phyloP scores from a whole-genome alignment of 345 rosid genomes.

The Nephelium lappaceum region DNA sequence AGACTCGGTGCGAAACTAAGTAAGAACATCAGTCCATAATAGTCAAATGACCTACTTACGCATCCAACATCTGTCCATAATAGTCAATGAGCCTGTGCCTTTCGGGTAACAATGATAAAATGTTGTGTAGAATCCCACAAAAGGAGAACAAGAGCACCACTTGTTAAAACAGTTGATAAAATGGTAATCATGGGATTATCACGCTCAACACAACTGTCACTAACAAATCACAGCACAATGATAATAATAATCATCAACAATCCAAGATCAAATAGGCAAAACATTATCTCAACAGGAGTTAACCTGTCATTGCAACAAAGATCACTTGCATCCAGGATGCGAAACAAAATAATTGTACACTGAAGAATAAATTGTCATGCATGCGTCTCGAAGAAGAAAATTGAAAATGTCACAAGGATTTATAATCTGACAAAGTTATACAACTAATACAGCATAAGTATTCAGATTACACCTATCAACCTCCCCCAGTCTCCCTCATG shows the following conservation, averaged over 20 bases:
- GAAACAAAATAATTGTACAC: not conserved
- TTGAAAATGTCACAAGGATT: not conserved
- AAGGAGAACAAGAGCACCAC: too few relatives aligned
- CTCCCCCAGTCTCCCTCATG: not conserved
- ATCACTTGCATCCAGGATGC: not conserved
- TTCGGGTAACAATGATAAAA: too few relatives aligned
- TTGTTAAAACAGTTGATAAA: too few relatives aligned
- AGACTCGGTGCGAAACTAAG: too few relatives aligned
- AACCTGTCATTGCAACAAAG: too few relatives aligned
- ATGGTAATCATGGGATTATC: not conserved
- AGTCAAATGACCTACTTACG: too few relatives aligned
- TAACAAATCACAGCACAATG: not conserved
- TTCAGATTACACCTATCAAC: not conserved
- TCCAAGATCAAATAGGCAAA: not conserved
- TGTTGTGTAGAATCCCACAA: too few relatives aligned
- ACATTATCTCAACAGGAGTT: too few relatives aligned
- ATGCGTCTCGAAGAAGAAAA: not conserved
- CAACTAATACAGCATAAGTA: not conserved
- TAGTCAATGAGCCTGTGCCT: too few relatives aligned
- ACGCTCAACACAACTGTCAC: not conserved
- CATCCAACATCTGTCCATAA: too few relatives aligned
- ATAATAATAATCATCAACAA: not conserved
- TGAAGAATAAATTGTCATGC: not conserved
- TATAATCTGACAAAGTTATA: not conserved
- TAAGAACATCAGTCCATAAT: too few relatives aligned